These are phyloP conservation scores for Alternaria sp. DNA, from an alignment of 2,329 filamentous ascomycete genomes.

Conservation along the genomic window DNA sequence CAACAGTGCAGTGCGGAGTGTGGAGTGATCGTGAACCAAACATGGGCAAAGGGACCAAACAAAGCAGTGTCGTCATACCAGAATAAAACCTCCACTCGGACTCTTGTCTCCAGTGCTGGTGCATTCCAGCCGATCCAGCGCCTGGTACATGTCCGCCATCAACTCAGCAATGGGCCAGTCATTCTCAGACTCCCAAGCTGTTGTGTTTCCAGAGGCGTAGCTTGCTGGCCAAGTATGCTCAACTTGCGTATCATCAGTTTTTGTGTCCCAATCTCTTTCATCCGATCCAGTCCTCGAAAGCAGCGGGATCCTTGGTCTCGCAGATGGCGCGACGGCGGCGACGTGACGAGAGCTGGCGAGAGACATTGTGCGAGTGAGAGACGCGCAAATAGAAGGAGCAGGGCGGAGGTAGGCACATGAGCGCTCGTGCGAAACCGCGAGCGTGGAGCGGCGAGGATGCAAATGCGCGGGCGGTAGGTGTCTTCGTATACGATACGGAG, in stretches of 20 bases:
- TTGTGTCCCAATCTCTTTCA: conserved; percentile 33
- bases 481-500: conserved; percentile 10
- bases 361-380: conserved; percentile 46
- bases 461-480: conserved; percentile 9
- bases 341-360: conserved; percentile 45
- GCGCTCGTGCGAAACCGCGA: conserved; percentile 42
- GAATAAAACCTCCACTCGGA: conserved; percentile 29
- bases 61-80: conserved; percentile 46
- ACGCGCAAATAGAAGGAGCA: conserved; percentile 48
- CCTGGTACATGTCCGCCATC: conserved; percentile 37
- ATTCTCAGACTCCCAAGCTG: conserved; percentile 35
- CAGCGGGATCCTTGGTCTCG: conserved; percentile 47
- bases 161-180: conserved; percentile 32
- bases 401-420: conserved; percentile 50
- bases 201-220: conserved; percentile 25
- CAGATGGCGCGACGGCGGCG: conserved; percentile 42
- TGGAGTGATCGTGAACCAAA: conserved; percentile 28
- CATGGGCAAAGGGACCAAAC: conserved; percentile 30
- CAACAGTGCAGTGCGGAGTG: conserved; percentile 13
- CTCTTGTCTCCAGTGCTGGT: conserved; percentile 29
- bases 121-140: conserved; percentile 43
- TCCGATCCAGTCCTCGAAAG: conserved; percentile 46
- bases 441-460: conserved; percentile 24
- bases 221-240: conserved; percentile 20
- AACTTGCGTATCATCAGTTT: conserved; percentile 13